Percentiles rank a stretch among this genome's conserved stretches.
phyloP scores from a whole-genome alignment of 768 basidiomycete species.

The Podaxis sp. region DNA sequence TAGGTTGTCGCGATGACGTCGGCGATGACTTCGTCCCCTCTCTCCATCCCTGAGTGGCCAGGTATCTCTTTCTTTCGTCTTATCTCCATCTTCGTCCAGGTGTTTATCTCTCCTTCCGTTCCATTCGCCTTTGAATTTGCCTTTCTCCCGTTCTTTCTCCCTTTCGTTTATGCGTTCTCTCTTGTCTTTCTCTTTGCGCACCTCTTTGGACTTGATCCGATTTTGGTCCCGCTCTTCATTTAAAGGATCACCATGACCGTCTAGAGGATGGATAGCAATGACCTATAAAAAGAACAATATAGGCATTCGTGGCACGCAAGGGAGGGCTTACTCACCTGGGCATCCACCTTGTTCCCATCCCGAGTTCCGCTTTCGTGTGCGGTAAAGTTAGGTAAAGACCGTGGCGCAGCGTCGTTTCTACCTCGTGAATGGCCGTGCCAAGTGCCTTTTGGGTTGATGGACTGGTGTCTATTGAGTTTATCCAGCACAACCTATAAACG shows the following conservation, averaged over 20 bases:
- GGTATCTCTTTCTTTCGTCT: conserved; percentile 10
- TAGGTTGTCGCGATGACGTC: not conserved
- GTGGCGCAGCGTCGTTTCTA: not conserved
- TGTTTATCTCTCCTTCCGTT: conserved; percentile 7
- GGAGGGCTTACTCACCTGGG: not conserved
- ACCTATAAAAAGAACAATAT: conserved; percentile 2
- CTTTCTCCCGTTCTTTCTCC: not conserved
- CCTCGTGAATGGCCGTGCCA: conserved; percentile 4
- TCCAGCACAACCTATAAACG: not conserved
- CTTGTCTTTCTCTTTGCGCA: not conserved
- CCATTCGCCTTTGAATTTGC: not conserved
- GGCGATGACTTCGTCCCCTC: not conserved
- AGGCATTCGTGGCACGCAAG: not conserved
- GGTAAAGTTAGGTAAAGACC: not conserved
- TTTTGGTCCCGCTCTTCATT: not conserved
- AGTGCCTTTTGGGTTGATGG: conserved; percentile 7
- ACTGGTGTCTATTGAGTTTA: not conserved
- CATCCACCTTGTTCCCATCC: not conserved
- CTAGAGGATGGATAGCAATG: not conserved
- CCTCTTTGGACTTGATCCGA: not conserved
- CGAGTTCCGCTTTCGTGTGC: not conserved
- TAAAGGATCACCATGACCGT: not conserved
- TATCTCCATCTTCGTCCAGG: conserved; percentile 7
- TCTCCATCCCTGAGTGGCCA: not conserved
- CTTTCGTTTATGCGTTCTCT: not conserved